These are phyloP conservation scores for Penicillium chermesinum DNA, from an alignment of 495 filamentous ascomycete species.

Conservation along the genomic window DNA sequence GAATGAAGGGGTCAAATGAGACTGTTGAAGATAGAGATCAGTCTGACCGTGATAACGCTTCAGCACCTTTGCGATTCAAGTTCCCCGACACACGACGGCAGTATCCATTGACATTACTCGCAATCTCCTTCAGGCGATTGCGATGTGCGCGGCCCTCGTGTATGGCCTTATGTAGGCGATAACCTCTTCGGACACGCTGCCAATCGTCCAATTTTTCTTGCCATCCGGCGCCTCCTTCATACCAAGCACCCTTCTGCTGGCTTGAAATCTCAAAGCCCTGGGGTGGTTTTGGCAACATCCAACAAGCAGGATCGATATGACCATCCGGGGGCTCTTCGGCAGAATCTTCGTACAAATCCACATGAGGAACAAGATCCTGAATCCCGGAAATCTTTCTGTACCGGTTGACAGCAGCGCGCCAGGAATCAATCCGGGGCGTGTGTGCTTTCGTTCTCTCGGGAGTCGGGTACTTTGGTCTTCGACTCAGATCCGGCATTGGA, in stretches of 20 bases:
- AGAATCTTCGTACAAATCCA: conserved; percentile 34
- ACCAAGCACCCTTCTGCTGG: conserved; percentile 34
- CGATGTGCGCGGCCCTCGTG: conserved; percentile 36
- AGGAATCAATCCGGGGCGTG: conserved; percentile 33
- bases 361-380: conserved; percentile 19
- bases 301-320: conserved; percentile 35
- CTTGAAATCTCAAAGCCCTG: conserved; percentile 36
- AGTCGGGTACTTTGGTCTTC: conserved; percentile 27
- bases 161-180: conserved; percentile 32
- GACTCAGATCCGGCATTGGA: conserved; percentile 11
- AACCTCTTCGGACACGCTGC: conserved; percentile 33
- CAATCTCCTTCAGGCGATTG: conserved; percentile 28
- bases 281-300: conserved; percentile 41
- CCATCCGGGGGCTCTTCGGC: conserved; percentile 39
- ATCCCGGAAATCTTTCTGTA: conserved; percentile 27
- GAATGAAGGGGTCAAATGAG: background rate
- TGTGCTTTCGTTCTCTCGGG: conserved; percentile 15
- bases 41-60: background rate
- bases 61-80: conserved; percentile 4
- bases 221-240: conserved; percentile 40
- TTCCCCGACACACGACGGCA: conserved; percentile 19
- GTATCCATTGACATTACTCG: conserved; percentile 14
- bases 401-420: conserved; percentile 36
- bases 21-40: background rate
- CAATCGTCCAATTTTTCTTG: conserved; percentile 41